These are phyloP conservation scores for Aspergillus sparsus DNA, from an alignment of 495 filamentous ascomycete species.

Conservation along the genomic window DNA sequence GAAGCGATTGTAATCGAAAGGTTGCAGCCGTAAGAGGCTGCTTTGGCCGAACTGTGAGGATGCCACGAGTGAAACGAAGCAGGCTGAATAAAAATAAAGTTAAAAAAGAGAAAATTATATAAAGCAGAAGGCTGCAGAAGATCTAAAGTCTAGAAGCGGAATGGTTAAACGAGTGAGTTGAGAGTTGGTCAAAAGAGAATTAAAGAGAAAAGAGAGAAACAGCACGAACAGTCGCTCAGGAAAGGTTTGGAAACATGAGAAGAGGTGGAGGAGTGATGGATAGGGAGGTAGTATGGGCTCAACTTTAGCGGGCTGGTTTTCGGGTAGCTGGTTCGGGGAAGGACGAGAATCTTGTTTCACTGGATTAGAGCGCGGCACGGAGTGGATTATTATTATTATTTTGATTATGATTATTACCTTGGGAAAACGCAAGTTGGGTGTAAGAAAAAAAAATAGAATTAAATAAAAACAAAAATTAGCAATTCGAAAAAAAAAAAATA, in stretches of 20 bases:
- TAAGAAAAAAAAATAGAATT: not conserved
- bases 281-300: conserved; percentile 9
- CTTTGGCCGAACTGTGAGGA: conserved; percentile 48
- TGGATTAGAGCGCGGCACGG: conserved; percentile 19
- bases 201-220: conserved; percentile 19
- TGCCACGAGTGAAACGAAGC: conserved; percentile 41
- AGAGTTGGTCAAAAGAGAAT: conserved; percentile 33
- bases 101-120: conserved; percentile 17
- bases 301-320: not conserved
- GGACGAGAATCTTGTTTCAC: conserved; percentile 13
- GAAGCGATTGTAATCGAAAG: conserved; percentile 54
- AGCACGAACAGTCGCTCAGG: conserved; percentile 17
- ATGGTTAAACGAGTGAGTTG: conserved; percentile 34
- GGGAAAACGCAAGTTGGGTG: not conserved
- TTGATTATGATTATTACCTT: conserved; percentile 15
- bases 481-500: no score
- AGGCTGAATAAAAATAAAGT: conserved; percentile 22
- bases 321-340: conserved; percentile 5
- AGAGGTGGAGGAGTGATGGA: conserved; percentile 8
- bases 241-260: conserved; percentile 13
- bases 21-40: conserved; percentile 51
- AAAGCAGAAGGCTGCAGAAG: conserved; percentile 15
- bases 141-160: conserved; percentile 19
- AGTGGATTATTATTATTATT: conserved; percentile 15
- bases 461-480: not conserved